A percentile compares a stretch with the other conserved stretches of the same genome.
Conservation (phyloP, 306 rosid species). For the Sicyos edulis region DNA sequence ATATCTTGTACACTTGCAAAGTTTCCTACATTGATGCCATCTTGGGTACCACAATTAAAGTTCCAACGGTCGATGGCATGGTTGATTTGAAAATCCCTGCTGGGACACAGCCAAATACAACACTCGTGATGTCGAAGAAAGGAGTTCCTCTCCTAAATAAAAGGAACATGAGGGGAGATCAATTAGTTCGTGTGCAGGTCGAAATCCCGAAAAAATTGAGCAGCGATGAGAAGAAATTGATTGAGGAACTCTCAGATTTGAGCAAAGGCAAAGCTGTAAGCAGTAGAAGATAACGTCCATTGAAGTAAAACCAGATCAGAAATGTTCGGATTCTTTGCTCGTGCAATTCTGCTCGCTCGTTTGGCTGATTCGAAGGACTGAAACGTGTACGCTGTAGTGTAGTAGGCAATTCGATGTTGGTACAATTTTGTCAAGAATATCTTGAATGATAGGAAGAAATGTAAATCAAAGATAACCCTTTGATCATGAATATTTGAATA, state of each 20-base stretch:
- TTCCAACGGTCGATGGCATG: slow-evolving; percentile 91
- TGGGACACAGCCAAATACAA: slow-evolving; percentile 88
- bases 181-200: slow-evolving; percentile 91
- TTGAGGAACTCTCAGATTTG: slow-evolving; percentile 79
- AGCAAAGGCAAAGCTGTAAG: slow-evolving; percentile 78
- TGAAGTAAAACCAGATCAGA: not conserved
- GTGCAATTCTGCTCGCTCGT: not conserved
- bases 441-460: slow-evolving; percentile 16
- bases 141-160: slow-evolving; percentile 89
- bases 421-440: slow-evolving; percentile 16
- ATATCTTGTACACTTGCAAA: slow-evolving; percentile 78
- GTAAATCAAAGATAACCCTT: slow-evolving; percentile 15
- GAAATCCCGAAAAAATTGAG: slow-evolving; percentile 86
- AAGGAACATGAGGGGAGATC: slow-evolving; percentile 90
- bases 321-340: not conserved
- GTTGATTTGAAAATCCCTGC: slow-evolving; percentile 62
- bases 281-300: slow-evolving; percentile 36
- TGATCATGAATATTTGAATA: slow-evolving; percentile 11
- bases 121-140: slow-evolving; percentile 96
- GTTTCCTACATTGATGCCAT: slow-evolving; percentile 86
- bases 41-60: slow-evolving; percentile 76
- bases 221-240: slow-evolving; percentile 71
- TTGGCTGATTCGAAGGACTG: not conserved
- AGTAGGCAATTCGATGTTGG: slow-evolving; percentile 14
- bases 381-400: slow-evolving; percentile 2